Conservation (phyloP, 2,329 filamentous ascomycete genomes). For the Claviceps sp. region DNA sequence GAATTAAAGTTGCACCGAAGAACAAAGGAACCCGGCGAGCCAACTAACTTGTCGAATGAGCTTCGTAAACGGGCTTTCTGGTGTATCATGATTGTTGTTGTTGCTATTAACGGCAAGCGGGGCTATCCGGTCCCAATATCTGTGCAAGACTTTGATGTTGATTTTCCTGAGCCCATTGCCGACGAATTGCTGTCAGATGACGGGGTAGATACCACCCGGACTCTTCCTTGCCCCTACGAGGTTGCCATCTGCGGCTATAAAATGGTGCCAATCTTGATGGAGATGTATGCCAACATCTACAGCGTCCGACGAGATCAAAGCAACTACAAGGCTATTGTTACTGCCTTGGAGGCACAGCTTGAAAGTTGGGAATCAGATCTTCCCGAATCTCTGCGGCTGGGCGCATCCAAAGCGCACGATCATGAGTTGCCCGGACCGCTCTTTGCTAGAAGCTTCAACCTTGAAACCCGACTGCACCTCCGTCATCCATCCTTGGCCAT, state of each 20-base stretch:
- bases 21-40: slow-evolving; percentile 34
- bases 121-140: slow-evolving; percentile 65
- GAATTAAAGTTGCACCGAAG: slow-evolving; percentile 65
- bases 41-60: slow-evolving; percentile 53
- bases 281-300: slow-evolving; percentile 68
- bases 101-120: slow-evolving; percentile 61
- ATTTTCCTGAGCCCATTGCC: slow-evolving; percentile 56
- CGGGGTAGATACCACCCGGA: slow-evolving; percentile 41
- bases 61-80: slow-evolving; percentile 69
- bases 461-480: slow-evolving; percentile 47
- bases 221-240: slow-evolving; percentile 51
- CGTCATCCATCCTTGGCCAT: slow-evolving; percentile 48
- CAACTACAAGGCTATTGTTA: slow-evolving; percentile 51
- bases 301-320: slow-evolving; percentile 48
- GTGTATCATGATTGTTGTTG: slow-evolving; percentile 51
- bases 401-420: slow-evolving; percentile 25
- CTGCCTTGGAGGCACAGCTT: slow-evolving; percentile 51
- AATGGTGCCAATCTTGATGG: slow-evolving; percentile 52
- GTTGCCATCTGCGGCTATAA: slow-evolving; percentile 54
- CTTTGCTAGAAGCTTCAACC: slow-evolving; percentile 37
- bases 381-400: slow-evolving; percentile 44
- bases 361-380: slow-evolving; percentile 49
- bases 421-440: slow-evolving; percentile 38
- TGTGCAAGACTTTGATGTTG: slow-evolving; percentile 64
- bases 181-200: slow-evolving; percentile 57